Evolutionary conservation across 2,329 filamentous ascomycete genomes (phyloP), one percentile per base, ranked within the genome.

Genomic region (Pochonia chlamydosporia): DNA sequence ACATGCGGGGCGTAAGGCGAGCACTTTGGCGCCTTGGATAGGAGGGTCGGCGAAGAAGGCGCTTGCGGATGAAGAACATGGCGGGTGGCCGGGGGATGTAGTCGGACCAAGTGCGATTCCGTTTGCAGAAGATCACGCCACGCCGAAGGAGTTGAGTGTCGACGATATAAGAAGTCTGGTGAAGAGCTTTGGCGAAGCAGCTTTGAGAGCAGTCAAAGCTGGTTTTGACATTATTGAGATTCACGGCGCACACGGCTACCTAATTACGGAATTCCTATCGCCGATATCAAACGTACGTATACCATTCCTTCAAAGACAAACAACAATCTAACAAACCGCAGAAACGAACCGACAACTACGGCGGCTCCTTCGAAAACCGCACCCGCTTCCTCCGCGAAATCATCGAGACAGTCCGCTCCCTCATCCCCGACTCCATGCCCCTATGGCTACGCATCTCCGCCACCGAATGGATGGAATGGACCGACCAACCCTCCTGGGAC

Each of bases 161-260:
- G 70, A 75, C 2, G 83, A 92, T 44, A 91, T 95, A 52, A 70
- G 80, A 54, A 65, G 70, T 3, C 67, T 89, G 40, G 84, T 89
- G 58, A 62, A 67, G 35, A 75, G 75, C 9, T 93, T 80, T 67
- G 79, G 72, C 4, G 75, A 75, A 2, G 72, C 79, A 0, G 74
- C 79, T 0, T 70, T 73, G 54, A 70, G 83, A 31, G 77, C 88
- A 1, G 65, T 91, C 4, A 70, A 79, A 52, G 84, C 82, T 1
- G 89, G 89, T 0, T 79, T 88, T 42, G 89, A 95, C 60, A 78
- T 83, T 7, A 82, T 95, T 49, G 89, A 95, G 64, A 72, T 81
- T 18, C 77, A 82, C 53, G 74, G 61, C 11, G 81, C 81, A 1
- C 83, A 86, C 55, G 82, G 84, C 3, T 89, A 88, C 57, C 69